Evolutionary conservation across 2,329 filamentous ascomycete genomes (phyloP).

Genomic region (Nigrospora oryzae): DNA sequence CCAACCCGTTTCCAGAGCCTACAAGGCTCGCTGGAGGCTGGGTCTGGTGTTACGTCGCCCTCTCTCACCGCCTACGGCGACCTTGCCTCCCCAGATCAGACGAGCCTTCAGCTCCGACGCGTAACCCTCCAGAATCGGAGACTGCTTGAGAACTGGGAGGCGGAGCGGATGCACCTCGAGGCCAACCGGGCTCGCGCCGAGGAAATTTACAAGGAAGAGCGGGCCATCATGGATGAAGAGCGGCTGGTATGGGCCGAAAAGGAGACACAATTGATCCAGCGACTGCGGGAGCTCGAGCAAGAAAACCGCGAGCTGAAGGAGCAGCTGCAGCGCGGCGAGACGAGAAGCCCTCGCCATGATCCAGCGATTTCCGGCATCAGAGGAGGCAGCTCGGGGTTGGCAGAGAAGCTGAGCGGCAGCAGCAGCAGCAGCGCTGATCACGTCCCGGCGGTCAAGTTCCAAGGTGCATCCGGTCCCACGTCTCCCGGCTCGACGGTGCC

Average conservation of each 20-base stretch:
- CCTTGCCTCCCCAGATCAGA: conserved; percentile 10
- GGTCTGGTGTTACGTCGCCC: conserved; percentile 4
- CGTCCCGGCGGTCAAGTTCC: conserved; percentile 8
- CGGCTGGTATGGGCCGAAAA: conserved; percentile 37
- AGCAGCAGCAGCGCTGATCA: conserved; percentile 6
- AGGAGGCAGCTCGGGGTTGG: conserved; percentile 7
- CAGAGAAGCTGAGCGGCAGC: neutral
- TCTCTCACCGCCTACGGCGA: conserved; percentile 8
- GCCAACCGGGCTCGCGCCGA: conserved; percentile 44
- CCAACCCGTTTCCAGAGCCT: conserved; percentile 12
- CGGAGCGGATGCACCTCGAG: conserved; percentile 44
- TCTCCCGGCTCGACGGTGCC: conserved; percentile 5
- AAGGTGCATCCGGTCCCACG: neutral
- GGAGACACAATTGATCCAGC: conserved; percentile 16
- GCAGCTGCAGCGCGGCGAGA: neutral
- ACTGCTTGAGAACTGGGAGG: conserved; percentile 40
- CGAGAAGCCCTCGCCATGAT: no score
- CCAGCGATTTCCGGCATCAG: conserved; percentile 1
- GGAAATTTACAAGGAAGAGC: conserved; percentile 47
- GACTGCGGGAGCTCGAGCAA: conserved; percentile 1
- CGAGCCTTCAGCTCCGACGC: conserved; percentile 10
- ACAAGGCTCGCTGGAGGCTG: neutral
- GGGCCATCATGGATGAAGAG: conserved; percentile 43
- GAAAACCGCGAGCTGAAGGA: conserved; percentile 13
- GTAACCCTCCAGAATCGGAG: conserved; percentile 15